Evolutionary conservation across 495 filamentous ascomycete species (phyloP).

Genomic region (Sporormia fimetaria): DNA sequence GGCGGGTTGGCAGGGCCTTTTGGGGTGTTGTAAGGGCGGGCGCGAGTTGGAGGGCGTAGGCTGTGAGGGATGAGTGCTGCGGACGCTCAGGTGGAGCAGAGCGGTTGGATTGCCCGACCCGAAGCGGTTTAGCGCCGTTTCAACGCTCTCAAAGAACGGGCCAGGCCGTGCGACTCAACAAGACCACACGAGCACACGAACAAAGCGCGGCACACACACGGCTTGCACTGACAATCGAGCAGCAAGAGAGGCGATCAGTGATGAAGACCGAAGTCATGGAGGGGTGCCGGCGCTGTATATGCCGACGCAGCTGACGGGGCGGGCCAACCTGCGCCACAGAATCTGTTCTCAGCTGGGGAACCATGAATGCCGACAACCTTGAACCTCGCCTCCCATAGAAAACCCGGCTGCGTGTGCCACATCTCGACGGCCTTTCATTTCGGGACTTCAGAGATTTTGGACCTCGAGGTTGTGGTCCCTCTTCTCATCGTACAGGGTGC

Average conservation of each 20-base stretch:
- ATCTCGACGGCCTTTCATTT: no score
- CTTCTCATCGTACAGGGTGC: no score
- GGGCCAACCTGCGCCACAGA: background rate
- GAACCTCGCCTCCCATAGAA: no score
- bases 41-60: conserved; percentile 1
- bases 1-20: conserved; percentile 12
- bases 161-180: background rate
- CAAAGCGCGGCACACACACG: background rate
- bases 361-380: no score
- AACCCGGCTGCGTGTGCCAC: no score
- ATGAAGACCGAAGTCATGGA: background rate
- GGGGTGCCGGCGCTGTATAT: background rate
- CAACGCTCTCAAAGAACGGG: conserved; percentile 10
- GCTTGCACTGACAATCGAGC: background rate
- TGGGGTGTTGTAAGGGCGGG: conserved; percentile 4
- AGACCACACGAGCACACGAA: background rate
- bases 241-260: background rate
- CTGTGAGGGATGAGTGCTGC: background rate
- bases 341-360: background rate
- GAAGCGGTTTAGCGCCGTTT: conserved; percentile 13
- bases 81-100: conserved; percentile 5
- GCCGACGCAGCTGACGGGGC: conserved; percentile 6
- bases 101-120: background rate
- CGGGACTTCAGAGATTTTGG: no score
- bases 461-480: no score